Conservation (phyloP, 225 moss, liverwort and hornwort species). For the Physcomitrium patens region DNA sequence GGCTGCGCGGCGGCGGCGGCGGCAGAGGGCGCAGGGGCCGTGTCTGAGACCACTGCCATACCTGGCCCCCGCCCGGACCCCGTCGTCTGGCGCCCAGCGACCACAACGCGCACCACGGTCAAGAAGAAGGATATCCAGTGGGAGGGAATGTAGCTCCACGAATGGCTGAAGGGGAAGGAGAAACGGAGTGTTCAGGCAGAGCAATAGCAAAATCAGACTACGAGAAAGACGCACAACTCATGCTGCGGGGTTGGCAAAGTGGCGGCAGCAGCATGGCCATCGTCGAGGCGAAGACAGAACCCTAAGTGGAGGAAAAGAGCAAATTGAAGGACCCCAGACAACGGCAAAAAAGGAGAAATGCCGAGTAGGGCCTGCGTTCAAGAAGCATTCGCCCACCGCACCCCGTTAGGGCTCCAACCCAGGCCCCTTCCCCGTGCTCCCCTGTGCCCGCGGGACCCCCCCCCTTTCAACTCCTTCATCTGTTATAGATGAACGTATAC, state of each 20-base stretch:
- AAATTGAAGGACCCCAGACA: background rate
- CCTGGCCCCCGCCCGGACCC: conserved; percentile 65
- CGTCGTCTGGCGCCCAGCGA: conserved; percentile 39
- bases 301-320: conserved; percentile 44
- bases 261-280: conserved; percentile 40
- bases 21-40: conserved; percentile 70
- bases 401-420: no score
- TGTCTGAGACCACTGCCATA: conserved; percentile 65
- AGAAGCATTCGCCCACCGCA: no score
- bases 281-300: conserved; percentile 39
- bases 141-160: background rate
- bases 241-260: conserved; percentile 7
- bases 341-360: conserved; percentile 14
- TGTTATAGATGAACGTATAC: no score
- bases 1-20: conserved; percentile 47
- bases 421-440: no score
- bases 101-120: conserved; percentile 22
- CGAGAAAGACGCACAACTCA: conserved; percentile 19
- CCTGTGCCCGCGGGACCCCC: no score
- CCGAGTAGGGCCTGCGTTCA: no score
- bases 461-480: no score
- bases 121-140: conserved; percentile 29
- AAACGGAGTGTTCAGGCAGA: background rate
- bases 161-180: background rate
- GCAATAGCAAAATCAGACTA: background rate